Conservation (phyloP, 2,329 filamentous ascomycete species). For the Aureobasidium sp. region DNA sequence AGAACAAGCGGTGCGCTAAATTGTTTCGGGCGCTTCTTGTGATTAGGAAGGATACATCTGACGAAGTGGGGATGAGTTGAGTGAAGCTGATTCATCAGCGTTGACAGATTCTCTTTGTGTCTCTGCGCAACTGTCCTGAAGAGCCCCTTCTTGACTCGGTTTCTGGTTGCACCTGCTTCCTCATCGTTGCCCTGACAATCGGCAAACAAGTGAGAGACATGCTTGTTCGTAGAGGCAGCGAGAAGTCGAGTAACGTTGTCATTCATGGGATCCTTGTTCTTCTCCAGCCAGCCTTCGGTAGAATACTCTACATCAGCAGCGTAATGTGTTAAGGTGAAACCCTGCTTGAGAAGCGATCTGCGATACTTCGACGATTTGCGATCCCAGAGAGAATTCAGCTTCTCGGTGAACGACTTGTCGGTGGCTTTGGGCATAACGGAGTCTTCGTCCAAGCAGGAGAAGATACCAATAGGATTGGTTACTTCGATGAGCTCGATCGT, state of each 20-base stretch:
- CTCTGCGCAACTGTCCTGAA: slow-evolving; percentile 95
- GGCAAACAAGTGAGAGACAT: slow-evolving; percentile 75
- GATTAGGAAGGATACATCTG: slow-evolving; percentile 93
- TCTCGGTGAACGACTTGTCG: slow-evolving; percentile 94
- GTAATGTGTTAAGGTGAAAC: slow-evolving; percentile 94
- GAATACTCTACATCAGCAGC: slow-evolving; percentile 97
- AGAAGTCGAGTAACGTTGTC: slow-evolving; percentile 92
- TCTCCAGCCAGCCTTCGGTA: slow-evolving; percentile 91
- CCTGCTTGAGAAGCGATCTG: slow-evolving; percentile 77
- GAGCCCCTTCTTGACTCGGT: slow-evolving; percentile 89
- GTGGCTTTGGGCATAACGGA: slow-evolving; percentile 98
- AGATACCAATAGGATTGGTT: slow-evolving; percentile 95
- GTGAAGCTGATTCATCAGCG: slow-evolving; percentile 86
- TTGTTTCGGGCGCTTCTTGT: slow-evolving; percentile 93
- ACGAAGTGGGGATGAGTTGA: slow-evolving; percentile 98
- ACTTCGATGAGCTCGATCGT: slow-evolving; percentile 97
- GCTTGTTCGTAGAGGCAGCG: slow-evolving; percentile 71
- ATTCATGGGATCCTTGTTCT: slow-evolving; percentile 97
- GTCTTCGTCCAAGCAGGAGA: slow-evolving; percentile 96
- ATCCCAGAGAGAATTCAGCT: slow-evolving; percentile 94
- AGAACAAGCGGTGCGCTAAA: slow-evolving; percentile 88
- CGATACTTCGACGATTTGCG: slow-evolving; percentile 93
- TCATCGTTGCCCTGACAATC: slow-evolving; percentile 84
- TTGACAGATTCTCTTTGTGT: slow-evolving; percentile 98
- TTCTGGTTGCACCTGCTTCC: slow-evolving; percentile 59